A percentile compares a stretch with the other conserved stretches of the same genome.
Evolutionary conservation across 306 rosid genomes (phyloP).

Genomic region (Albizia julibrissin): DNA sequence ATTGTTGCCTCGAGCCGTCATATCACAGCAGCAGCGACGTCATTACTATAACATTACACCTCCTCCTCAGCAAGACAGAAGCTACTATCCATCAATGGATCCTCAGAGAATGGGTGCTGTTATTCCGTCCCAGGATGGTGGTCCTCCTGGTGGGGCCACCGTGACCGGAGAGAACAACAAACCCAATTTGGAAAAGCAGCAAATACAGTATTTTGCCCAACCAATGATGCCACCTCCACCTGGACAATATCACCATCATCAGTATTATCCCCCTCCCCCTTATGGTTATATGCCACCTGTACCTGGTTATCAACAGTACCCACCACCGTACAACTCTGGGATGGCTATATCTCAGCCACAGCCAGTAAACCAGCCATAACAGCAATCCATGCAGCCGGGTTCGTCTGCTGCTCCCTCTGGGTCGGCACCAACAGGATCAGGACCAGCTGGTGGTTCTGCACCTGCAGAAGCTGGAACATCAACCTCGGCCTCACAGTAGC

Average conservation of each 20-base stretch:
- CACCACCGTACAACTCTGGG: slow-evolving; percentile 54
- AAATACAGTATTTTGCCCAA: slow-evolving; percentile 60
- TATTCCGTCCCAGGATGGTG: slow-evolving; percentile 68
- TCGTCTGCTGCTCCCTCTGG: no score
- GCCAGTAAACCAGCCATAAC: no score
- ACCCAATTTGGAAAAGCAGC: slow-evolving; percentile 60
- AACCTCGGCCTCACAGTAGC: slow-evolving; percentile 43
- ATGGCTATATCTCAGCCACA: no score
- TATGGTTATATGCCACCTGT: no score
- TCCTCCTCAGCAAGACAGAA: slow-evolving; percentile 70
- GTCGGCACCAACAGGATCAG: no score
- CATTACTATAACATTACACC: slow-evolving; percentile 72
- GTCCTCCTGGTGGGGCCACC: slow-evolving; percentile 58
- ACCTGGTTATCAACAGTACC: slow-evolving; percentile 65
- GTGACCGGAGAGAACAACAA: slow-evolving; percentile 65
- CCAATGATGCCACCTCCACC: slow-evolving; percentile 72
- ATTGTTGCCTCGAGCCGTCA: slow-evolving; percentile 86
- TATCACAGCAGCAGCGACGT: slow-evolving; percentile 85
- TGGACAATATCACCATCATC: slow-evolving; percentile 78
- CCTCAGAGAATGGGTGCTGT: slow-evolving; percentile 98
- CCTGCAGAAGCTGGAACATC: slow-evolving; percentile 52
- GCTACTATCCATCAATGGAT: slow-evolving; percentile 93
- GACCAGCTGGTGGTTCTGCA: no score
- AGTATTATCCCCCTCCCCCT: slow-evolving; percentile 78
- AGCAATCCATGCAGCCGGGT: no score